Percentiles rank a stretch among this genome's conserved stretches.
Evolutionary conservation across 352 stramenopile genomes (phyloP).

Genomic region (Globisporangium lucens): DNA sequence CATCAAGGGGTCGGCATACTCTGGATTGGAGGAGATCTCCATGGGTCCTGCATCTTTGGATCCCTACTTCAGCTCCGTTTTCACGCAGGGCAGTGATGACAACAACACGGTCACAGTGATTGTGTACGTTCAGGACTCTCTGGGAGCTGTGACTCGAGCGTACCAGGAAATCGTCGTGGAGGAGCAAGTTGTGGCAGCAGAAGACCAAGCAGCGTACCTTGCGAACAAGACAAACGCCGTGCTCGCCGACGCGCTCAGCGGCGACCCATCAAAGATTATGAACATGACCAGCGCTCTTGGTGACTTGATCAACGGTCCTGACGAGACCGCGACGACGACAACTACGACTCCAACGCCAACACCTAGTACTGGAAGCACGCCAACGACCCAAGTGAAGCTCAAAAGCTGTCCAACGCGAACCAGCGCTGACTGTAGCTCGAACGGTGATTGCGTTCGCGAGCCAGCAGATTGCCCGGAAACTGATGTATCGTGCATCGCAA

Average conservation of each 20-base stretch:
- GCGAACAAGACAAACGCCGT: slow-evolving; percentile 50
- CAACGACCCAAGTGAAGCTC: slow-evolving; percentile 22
- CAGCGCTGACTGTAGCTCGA: slow-evolving; percentile 36
- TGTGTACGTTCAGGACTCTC: slow-evolving; percentile 53
- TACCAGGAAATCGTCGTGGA: slow-evolving; percentile 55
- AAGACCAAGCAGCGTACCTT: slow-evolving; percentile 51
- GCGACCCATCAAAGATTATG: slow-evolving; percentile 56
- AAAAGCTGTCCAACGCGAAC: slow-evolving; percentile 54
- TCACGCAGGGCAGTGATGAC: slow-evolving; percentile 46
- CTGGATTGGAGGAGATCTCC: slow-evolving; percentile 42
- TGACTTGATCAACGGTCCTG: slow-evolving; percentile 54
- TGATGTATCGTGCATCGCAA: slow-evolving; percentile 48
- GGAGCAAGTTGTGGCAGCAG: slow-evolving; percentile 33
- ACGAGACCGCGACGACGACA: slow-evolving; percentile 26
- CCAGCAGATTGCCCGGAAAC: slow-evolving; percentile 37
- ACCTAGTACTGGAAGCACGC: slow-evolving; percentile 14
- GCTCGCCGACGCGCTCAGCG: slow-evolving; percentile 41
- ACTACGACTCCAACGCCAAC: slow-evolving; percentile 21
- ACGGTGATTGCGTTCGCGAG: slow-evolving; percentile 47
- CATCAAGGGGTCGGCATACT: slow-evolving; percentile 54
- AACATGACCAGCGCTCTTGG: slow-evolving; percentile 64
- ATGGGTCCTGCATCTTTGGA: slow-evolving; percentile 53
- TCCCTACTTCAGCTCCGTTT: slow-evolving; percentile 45
- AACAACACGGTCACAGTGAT: slow-evolving; percentile 67
- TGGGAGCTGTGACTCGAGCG: slow-evolving; percentile 41